Base-by-base conservation (phyloP, 2,329 filamentous ascomycete genomes). In the Pseudopyricularia javanii region DNA sequence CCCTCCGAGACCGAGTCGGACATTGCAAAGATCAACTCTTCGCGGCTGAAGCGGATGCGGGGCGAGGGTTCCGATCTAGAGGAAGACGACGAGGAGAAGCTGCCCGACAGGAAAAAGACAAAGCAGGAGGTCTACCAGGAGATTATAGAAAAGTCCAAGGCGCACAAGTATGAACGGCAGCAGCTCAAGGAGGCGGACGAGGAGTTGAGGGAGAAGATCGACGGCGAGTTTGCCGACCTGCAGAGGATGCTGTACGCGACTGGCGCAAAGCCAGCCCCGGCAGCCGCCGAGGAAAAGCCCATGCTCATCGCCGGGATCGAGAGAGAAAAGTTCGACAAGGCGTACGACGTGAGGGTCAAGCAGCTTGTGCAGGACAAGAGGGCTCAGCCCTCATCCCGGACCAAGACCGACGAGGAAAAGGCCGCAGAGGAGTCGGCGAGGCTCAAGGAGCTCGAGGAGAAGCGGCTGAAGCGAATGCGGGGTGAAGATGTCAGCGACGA, bases 101-200 rank as follows among this genome's bases (percentile, higher is more conserved):
- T 83, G 57, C 90, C 89, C 0, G 86, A 91, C 61, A 79, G 85
- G 55, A 96, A 95, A 68, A 98, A 96, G 73, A 85, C 85, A 3
- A 97, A 96, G 70, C 87, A 93, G 52, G 93, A 98, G 68, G 88
- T 98, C 50, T 96, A 97, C 88, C 86, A 95, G 62, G 94, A 98
- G 68, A 78, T 98, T 56, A 96, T 98, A 59, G 88, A 91, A 56
- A 98, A 98, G 69, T 97, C 91, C 1, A 98, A 98, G 65, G 76
- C 88, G 56, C 80, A 96, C 76, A 97, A 95, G 70, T 91, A 91
- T 63, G 91, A 97, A 70, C 83, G 93, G 40, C 93, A 98, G 68
- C 84, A 88, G 55, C 82, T 82, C 28, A 96, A 95, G 64, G 93
- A 97, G 56, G 89, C 93, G 50, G 93, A 98, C 60, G 89, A 94